phyloP scores from a whole-genome alignment of 2,329 filamentous ascomycete genomes.

The Apiospora phragmitis region DNA sequence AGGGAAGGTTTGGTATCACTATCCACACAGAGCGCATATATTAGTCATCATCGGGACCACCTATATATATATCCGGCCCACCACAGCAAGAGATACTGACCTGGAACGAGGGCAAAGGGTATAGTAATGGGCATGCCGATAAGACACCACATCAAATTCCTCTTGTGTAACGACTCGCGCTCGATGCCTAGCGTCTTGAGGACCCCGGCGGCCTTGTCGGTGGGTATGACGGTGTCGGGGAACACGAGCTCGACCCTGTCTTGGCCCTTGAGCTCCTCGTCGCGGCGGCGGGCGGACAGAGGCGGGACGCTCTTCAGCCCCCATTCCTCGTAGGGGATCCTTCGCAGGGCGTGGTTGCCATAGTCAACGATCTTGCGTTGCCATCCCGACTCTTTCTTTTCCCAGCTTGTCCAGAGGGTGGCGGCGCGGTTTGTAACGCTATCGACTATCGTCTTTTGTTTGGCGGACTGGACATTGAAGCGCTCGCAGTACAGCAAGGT shows the following conservation, averaged over 20 bases:
- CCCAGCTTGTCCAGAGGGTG: slow-evolving; percentile 82
- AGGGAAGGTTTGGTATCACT: slow-evolving; percentile 89
- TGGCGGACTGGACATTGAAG: slow-evolving; percentile 55
- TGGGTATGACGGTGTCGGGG: slow-evolving; percentile 68
- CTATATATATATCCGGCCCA: not conserved
- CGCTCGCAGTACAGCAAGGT: slow-evolving; percentile 92
- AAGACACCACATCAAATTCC: slow-evolving; percentile 77
- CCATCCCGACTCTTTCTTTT: slow-evolving; percentile 82
- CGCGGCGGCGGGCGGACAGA: slow-evolving; percentile 65
- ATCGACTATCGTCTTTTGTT: slow-evolving; percentile 62
- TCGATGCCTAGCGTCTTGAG: slow-evolving; percentile 75
- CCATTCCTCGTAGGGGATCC: slow-evolving; percentile 97
- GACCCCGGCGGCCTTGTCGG: slow-evolving; percentile 63
- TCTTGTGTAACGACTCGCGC: slow-evolving; percentile 74
- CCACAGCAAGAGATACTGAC: slow-evolving; percentile 52
- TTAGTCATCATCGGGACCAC: slow-evolving; percentile 17
- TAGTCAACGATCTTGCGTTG: slow-evolving; percentile 83
- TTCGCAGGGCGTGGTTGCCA: slow-evolving; percentile 81
- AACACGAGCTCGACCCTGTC: slow-evolving; percentile 75
- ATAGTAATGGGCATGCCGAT: slow-evolving; percentile 79
- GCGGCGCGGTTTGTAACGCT: slow-evolving; percentile 70
- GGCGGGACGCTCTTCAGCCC: slow-evolving; percentile 92
- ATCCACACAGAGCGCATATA: not conserved
- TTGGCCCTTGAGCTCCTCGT: slow-evolving; percentile 59
- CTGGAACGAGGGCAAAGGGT: slow-evolving; percentile 79